These are phyloP conservation scores for Luffa acutangula DNA, from an alignment of 306 rosid species.

Conservation along the genomic window DNA sequence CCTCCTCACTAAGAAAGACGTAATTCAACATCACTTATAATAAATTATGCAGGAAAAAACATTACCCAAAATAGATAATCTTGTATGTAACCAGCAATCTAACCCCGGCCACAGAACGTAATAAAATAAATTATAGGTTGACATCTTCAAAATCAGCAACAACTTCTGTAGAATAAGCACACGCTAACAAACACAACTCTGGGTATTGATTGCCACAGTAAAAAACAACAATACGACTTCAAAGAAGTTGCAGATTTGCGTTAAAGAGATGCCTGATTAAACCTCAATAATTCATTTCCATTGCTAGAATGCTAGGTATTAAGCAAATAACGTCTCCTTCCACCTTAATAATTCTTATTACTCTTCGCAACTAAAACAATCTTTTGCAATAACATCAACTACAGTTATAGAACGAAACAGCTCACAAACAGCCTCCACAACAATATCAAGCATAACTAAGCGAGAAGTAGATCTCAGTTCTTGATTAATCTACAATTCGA, in stretches of 20 bases:
- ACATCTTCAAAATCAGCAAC: background rate
- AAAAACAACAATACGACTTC: background rate
- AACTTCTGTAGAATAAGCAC: background rate
- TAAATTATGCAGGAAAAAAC: background rate
- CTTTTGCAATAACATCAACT: background rate
- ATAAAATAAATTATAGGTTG: background rate
- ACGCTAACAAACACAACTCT: background rate
- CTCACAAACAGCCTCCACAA: background rate
- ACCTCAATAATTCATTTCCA: background rate
- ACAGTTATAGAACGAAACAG: background rate
- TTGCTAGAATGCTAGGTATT: background rate
- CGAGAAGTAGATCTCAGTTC: background rate
- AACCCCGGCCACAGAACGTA: background rate
- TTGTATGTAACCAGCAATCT: background rate
- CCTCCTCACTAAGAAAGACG: slow-evolving; percentile 63
- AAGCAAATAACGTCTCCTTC: background rate
- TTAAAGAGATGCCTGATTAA: background rate
- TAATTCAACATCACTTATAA: slow-evolving; percentile 1
- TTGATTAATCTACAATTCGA: background rate
- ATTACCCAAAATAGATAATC: background rate
- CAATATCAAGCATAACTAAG: background rate
- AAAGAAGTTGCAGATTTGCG: background rate
- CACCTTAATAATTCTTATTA: background rate
- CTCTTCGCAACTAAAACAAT: background rate
- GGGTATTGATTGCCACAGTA: background rate